A percentile compares a stretch with the other conserved stretches of the same genome.
Evolutionary conservation across 192 early-diverging fungal species (phyloP).

Genomic region (Gigaspora rosea): DNA sequence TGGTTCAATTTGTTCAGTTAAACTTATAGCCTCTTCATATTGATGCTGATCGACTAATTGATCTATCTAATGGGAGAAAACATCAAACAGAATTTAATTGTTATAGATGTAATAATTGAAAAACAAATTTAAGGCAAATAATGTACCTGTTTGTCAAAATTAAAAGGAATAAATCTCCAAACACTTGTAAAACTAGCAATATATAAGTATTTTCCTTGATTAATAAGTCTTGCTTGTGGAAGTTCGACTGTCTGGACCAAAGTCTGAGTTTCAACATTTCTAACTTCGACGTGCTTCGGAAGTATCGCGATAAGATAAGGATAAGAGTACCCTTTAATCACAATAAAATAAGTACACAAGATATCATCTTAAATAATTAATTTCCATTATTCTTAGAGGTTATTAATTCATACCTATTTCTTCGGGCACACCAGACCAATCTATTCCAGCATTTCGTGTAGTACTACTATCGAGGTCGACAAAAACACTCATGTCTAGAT

Average conservation of each 20-base stretch:
- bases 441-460: constrained; percentile 60
- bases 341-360: not conserved
- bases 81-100: not conserved
- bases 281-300: constrained; percentile 75
- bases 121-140: not conserved
- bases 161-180: constrained; percentile 71
- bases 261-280: constrained; percentile 79
- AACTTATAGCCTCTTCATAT: constrained; percentile 75
- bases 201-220: constrained; percentile 76
- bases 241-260: constrained; percentile 83
- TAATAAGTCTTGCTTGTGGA: constrained; percentile 60
- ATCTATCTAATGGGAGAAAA: constrained; percentile 61
- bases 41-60: constrained; percentile 68
- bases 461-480: constrained; percentile 57
- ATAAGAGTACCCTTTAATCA: constrained; percentile 53
- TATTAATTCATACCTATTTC: constrained; percentile 52
- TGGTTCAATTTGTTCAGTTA: constrained; percentile 73
- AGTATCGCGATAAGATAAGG: constrained; percentile 77
- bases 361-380: not conserved
- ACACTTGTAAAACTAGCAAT: constrained; percentile 64
- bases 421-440: constrained; percentile 62
- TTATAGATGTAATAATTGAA: not conserved
- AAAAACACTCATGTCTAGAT: constrained; percentile 59
- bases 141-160: constrained; percentile 54
- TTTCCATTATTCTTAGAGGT: not conserved